Evolutionary conservation across 768 basidiomycete species (phyloP).

Genomic region (Tremella fuciformis): DNA sequence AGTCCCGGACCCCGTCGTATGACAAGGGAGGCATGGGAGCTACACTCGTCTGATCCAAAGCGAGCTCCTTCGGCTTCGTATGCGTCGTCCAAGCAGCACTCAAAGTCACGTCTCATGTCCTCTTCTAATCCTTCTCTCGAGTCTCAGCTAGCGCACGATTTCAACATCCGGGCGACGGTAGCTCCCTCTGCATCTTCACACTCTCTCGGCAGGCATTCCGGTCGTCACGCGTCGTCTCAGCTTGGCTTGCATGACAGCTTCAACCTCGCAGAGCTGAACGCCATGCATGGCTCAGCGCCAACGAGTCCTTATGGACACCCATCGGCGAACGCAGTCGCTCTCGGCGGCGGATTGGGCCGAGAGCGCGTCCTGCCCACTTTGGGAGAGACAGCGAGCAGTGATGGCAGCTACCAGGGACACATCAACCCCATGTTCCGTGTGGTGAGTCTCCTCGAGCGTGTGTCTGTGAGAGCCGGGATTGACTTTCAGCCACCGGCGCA

Average conservation of each 20-base stretch:
- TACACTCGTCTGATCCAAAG: conserved; percentile 22
- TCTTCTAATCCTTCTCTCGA: conserved; percentile 48
- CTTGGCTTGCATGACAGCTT: conserved; percentile 21
- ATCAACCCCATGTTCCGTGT: conserved; percentile 51
- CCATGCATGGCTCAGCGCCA: conserved; percentile 34
- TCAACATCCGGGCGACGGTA: conserved; percentile 45
- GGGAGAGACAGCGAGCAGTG: conserved; percentile 2
- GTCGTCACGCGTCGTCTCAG: conserved; percentile 19
- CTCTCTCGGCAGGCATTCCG: conserved; percentile 30
- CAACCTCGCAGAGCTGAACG: too few species aligned
- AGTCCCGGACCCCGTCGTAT: conserved; percentile 48
- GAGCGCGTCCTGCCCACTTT: conserved; percentile 6
- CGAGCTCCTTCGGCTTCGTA: conserved; percentile 22
- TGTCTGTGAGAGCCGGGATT: neutral
- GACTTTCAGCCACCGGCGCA: conserved; percentile 28
- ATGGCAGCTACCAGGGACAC: conserved; percentile 14
- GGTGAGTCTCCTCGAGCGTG: conserved; percentile 23
- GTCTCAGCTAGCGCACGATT: conserved; percentile 51
- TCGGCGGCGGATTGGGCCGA: conserved; percentile 41
- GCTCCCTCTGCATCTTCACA: conserved; percentile 26
- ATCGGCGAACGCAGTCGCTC: conserved; percentile 41
- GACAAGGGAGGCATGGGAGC: conserved; percentile 7
- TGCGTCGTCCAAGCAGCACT: conserved; percentile 28
- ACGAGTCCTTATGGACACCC: conserved; percentile 52
- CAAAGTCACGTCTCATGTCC: conserved; percentile 29